Evolutionary conservation across 306 rosid genomes (phyloP), one percentile per base, ranked within the genome.

Genomic region (peach (Prunus persica)): DNA sequence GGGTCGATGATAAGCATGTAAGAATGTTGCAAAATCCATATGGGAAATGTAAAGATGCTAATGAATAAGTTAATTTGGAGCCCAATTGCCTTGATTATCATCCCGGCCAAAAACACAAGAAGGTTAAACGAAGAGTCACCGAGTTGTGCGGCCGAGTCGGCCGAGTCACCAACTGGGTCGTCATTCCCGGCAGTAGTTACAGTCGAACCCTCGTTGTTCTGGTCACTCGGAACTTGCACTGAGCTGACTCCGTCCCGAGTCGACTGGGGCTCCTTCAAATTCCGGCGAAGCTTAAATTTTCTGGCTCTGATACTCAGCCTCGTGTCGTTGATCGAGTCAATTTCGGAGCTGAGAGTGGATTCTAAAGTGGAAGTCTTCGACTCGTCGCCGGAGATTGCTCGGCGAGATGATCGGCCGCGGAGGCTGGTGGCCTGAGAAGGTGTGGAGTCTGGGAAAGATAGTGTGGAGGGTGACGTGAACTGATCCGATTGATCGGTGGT

Each of bases 1-100:
- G 97, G 98, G 71, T 91, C 86, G 27, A 82, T n/a, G 45, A 87
- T 57, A 12, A 93, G 65, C 82, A 75, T 77, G 62, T 86, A 89
- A 8, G 77, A 76, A 28, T 78, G 76, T 45, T 76, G 83, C 45
- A 76, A 22, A 72, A 86, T 84, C 75, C 81, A 60, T 2, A 82
- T 6, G 24, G 98, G 98, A 67, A 78, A 84, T 41, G 84, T 85
- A 2, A 84, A 18, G 51, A 85, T 84, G 77, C 72, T 61, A 63
- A 86, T 18, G 25, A 93, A 74, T 72, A 89, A 43, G 46, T 85
- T 84, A 46, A 91, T 73, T 64, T 89, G 96, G 58, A 86, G 69
- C 63, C 74, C 87, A 67, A 91, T 78, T 73, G 88, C 86, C 67
- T 87, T 91, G 51, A 89, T 77, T 38, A 87, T 75, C 74, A 93